Conservation (phyloP, 164 flowering plant species). For the Amborella trichopoda region DNA sequence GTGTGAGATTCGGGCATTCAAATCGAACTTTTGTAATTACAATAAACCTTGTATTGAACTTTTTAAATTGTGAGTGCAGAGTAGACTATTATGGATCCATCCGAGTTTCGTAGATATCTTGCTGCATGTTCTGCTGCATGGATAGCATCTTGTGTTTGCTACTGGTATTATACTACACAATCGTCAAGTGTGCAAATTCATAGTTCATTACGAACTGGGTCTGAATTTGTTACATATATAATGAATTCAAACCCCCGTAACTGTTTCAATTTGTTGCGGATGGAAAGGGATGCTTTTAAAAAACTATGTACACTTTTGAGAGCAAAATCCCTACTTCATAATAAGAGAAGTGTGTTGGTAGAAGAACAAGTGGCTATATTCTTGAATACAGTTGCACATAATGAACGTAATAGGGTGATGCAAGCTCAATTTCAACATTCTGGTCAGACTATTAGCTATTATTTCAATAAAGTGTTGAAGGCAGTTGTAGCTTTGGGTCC, state of each 20-base stretch:
- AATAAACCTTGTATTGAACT: too few relatives aligned
- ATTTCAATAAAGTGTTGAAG: constrained; percentile 4
- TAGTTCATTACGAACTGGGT: too few relatives aligned
- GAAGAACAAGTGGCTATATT: constrained; percentile 11
- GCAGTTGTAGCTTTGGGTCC: constrained; percentile 1
- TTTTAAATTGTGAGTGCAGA: too few relatives aligned
- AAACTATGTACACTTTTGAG: constrained; percentile 2
- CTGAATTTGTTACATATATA: background rate
- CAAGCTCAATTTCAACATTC: constrained; percentile 1
- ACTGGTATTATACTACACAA: too few relatives aligned
- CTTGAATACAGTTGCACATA: constrained; percentile 5
- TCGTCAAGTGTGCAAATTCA: too few relatives aligned
- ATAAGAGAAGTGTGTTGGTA: constrained; percentile 1
- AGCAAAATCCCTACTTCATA: background rate
- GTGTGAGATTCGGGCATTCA: too few relatives aligned
- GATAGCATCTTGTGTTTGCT: too few relatives aligned
- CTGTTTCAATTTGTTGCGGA: background rate
- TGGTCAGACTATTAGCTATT: background rate
- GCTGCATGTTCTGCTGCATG: too few relatives aligned
- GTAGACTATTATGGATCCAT: too few relatives aligned
- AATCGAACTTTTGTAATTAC: too few relatives aligned
- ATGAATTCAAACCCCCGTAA: background rate
- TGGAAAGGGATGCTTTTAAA: constrained; percentile 1
- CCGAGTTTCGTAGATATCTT: too few relatives aligned
- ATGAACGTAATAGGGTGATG: background rate